Base-by-base conservation (phyloP, 164 flowering plant genomes). In the Macadamia integrifolia region DNA sequence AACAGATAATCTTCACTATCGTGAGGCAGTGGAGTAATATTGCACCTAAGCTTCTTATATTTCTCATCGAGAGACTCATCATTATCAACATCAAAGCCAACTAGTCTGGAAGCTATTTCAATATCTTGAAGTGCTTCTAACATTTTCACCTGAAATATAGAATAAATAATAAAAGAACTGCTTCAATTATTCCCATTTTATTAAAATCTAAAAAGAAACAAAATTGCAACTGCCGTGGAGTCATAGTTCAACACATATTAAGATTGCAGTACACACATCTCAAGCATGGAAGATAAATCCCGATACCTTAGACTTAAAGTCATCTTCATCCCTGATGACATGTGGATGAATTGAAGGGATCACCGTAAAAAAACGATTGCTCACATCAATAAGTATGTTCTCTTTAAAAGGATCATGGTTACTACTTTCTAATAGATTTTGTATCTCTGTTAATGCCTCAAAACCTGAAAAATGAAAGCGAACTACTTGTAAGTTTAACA, bases 271-370 rank as follows among this genome's bases (percentile, higher is more conserved):
- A 35, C 5, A 35, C 40, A 35, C 40, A 35, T 35, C 40, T 2
- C 40, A 30, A 52, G 48, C 18, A 72, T 43, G 14, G 15, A n/a
- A 48, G 28, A 59, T 14, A 15, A 69, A 60, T 40, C 30, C 11
- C 6, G 46, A 64, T 83, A 95, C 99, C 98, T 95, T 95, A 65
- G 89, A 82, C 73, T 82, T 87, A 70, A 95, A 89, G 70, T 89
- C 92, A 72, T 81, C 86, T 76, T 88, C 96, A 70, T 87, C 89
- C 74, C 83, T 82, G 40, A 92, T 95, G 58, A 95, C 77, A 82
- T 84, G 97, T 17, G 99, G 97, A 87, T 95, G 92, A 71, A 92
- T 81, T 32, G 98, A 95, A 71, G 98, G 99, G 70, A 95, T 95
- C 66, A 91, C 66, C 23, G 98, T 95, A 80, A 95, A 92, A 77